phyloP scores from a whole-genome alignment of 2,329 filamentous ascomycete species.

The Colletotrichum sidae region DNA sequence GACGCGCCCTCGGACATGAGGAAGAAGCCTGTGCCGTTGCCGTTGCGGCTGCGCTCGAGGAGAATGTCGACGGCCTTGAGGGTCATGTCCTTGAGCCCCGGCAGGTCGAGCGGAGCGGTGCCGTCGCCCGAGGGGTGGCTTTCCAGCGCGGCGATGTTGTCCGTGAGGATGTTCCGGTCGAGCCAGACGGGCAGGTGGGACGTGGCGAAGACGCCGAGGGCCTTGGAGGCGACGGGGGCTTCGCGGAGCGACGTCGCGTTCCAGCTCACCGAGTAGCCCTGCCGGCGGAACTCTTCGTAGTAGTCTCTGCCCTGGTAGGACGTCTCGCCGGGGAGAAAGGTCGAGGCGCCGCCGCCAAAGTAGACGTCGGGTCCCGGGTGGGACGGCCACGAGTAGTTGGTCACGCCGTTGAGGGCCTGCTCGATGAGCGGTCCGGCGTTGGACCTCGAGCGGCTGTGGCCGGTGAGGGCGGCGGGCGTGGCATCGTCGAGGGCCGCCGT shows the following conservation, averaged over 20 bases:
- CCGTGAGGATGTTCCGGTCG: conserved; percentile 82
- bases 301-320: conserved; percentile 81
- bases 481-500: conserved; percentile 86
- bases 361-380: conserved; percentile 82
- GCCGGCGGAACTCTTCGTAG: conserved; percentile 80
- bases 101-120: conserved; percentile 76
- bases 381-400: conserved; percentile 84
- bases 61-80: conserved; percentile 86
- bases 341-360: conserved; percentile 85
- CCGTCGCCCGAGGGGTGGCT: conserved; percentile 77
- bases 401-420: conserved; percentile 79
- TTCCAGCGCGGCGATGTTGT: conserved; percentile 73
- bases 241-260: conserved; percentile 78
- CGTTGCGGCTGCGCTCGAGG: conserved; percentile 61
- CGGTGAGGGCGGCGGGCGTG: conserved; percentile 79
- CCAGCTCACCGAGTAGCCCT: conserved; percentile 76
- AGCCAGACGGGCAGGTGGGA: conserved; percentile 86
- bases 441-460: conserved; percentile 77
- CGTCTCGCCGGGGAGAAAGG: conserved; percentile 74
- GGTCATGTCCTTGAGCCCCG: conserved; percentile 90
- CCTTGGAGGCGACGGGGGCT: conserved; percentile 68
- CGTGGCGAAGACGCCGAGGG: conserved; percentile 82
- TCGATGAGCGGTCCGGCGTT: conserved; percentile 80
- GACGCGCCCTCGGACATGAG: conserved; percentile 88
- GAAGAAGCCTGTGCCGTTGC: conserved; percentile 79